Conservation (phyloP, 306 rosid genomes). For the Gillenia trifoliata region DNA sequence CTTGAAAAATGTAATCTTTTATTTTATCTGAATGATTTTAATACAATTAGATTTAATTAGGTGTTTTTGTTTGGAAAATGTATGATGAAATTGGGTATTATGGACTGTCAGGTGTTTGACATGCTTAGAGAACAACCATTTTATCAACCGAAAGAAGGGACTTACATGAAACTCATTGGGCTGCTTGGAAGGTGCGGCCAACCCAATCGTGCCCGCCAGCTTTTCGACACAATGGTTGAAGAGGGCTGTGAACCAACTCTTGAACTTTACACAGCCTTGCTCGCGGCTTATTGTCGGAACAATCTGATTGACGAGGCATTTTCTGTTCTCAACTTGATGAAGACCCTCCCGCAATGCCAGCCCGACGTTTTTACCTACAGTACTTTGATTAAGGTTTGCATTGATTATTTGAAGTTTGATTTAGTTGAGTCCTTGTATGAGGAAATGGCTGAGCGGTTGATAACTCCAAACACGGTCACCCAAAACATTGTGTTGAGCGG, state of each 20-base stretch:
- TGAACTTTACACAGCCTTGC: constrained; percentile 79
- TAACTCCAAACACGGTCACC: constrained; percentile 78
- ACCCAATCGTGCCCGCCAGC: constrained; percentile 61
- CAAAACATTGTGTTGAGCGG: constrained; percentile 90
- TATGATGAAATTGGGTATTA: background rate
- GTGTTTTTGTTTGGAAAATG: background rate
- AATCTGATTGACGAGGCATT: constrained; percentile 61
- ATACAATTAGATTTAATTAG: background rate
- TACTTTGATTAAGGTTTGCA: constrained; percentile 69
- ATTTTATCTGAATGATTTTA: background rate
- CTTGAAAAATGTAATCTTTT: background rate
- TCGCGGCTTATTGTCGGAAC: constrained; percentile 77
- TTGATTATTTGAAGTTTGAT: constrained; percentile 65
- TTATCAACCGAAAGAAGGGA: constrained; percentile 92
- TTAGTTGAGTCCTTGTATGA: constrained; percentile 65
- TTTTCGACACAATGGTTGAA: constrained; percentile 71
- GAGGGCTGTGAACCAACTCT: constrained; percentile 77
- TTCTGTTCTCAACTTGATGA: constrained; percentile 63
- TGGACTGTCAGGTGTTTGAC: constrained; percentile 61
- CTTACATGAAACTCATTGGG: constrained; percentile 85
- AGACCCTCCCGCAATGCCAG: constrained; percentile 74
- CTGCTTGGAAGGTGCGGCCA: constrained; percentile 83
- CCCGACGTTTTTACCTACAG: constrained; percentile 95
- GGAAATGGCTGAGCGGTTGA: constrained; percentile 66
- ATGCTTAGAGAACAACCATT: constrained; percentile 89